These are phyloP conservation scores for Aspergillus costaricaensis DNA, from an alignment of 2,329 filamentous ascomycete species.

Conservation along the genomic window DNA sequence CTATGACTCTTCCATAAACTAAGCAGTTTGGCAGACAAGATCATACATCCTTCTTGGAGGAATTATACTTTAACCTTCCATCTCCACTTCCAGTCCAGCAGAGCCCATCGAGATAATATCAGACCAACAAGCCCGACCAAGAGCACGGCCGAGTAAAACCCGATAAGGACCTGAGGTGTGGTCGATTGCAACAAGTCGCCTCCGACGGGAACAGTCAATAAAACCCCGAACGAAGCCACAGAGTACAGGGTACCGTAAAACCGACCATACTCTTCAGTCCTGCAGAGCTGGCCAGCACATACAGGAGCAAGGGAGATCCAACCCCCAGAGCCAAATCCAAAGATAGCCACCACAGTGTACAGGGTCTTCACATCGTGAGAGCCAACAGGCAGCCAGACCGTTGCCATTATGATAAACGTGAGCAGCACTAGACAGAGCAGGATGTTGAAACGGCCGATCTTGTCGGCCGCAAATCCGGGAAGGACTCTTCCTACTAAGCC, in stretches of 20 bases:
- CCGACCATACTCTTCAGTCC: conserved; percentile 50
- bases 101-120: conserved; percentile 37
- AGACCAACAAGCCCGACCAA: conserved; percentile 36
- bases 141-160: conserved; percentile 49
- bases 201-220: conserved; percentile 50
- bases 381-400: conserved; percentile 50
- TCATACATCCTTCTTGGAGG: no score
- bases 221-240: conserved; percentile 48
- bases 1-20: no score
- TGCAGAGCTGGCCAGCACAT: conserved; percentile 51
- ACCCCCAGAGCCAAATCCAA: conserved; percentile 53
- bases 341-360: conserved; percentile 50
- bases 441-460: conserved; percentile 50
- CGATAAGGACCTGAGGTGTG: conserved; percentile 48
- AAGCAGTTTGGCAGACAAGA: no score
- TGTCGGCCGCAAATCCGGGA: conserved; percentile 48
- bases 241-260: conserved; percentile 53
- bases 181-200: conserved; percentile 50
- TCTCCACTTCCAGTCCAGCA: conserved; percentile 40
- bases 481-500: conserved; percentile 48
- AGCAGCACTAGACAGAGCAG: conserved; percentile 39
- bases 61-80: conserved; percentile 39
- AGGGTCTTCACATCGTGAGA: conserved; percentile 42
- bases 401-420: conserved; percentile 45
- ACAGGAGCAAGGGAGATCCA: conserved; percentile 50